Percentiles rank a stretch among this genome's conserved stretches.
These are phyloP conservation scores for Coniella vitis DNA, from an alignment of 2,329 filamentous ascomycete genomes.

Conservation along the genomic window DNA sequence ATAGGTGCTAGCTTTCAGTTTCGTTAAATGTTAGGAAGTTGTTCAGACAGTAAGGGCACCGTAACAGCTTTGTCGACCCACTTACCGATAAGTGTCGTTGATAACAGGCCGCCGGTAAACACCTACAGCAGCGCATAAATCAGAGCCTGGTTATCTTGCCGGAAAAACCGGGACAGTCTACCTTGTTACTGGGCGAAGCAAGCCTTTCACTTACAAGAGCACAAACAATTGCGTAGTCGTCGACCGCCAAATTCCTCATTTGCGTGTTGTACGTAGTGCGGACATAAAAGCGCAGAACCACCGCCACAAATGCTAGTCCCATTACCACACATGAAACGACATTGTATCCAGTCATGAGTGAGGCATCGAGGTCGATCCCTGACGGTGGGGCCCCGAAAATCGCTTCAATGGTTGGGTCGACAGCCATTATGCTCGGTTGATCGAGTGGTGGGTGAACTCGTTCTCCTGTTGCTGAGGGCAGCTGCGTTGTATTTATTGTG, in stretches of 20 bases:
- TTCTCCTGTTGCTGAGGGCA: no score
- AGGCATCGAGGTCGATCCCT: neutral
- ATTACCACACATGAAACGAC: neutral
- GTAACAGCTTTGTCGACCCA: neutral
- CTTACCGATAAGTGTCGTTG: neutral
- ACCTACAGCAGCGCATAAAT: no score
- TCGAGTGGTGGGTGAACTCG: no score
- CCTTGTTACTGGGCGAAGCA: no score
- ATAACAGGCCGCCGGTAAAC: no score
- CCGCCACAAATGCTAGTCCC: neutral
- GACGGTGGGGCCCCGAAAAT: neutral
- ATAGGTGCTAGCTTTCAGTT: neutral
- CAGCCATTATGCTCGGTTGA: neutral
- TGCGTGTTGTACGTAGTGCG: neutral
- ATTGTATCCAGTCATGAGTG: neutral
- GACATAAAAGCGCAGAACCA: neutral
- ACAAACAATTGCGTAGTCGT: neutral
- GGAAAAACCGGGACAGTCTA: no score
- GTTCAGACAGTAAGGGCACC: no score
- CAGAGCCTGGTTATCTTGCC: no score
- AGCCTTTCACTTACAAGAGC: neutral
- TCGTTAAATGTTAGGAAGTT: neutral
- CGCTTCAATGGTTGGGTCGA: neutral
- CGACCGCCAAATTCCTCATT: neutral
- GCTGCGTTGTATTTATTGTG: no score